A percentile compares a stretch with the other conserved stretches of the same genome.
These are phyloP conservation scores for Plectranthus barbatus DNA, from an alignment of 257 asterid genomes.

Conservation along the genomic window DNA sequence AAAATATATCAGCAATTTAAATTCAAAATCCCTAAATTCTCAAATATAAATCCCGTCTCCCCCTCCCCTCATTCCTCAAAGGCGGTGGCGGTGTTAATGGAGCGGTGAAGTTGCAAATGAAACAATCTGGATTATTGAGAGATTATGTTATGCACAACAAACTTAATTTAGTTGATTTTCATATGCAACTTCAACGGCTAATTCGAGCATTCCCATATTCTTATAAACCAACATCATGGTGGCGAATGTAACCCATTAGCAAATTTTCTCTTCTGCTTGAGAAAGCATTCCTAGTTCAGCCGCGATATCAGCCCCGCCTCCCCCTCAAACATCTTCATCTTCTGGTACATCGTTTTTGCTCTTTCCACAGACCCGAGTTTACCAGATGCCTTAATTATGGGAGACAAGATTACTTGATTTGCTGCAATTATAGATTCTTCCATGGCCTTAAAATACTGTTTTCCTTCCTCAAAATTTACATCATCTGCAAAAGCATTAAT, in stretches of 20 bases:
- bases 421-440: constrained; percentile 51
- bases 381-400: constrained; percentile 81
- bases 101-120: too few relatives aligned
- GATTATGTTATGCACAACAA: too few relatives aligned
- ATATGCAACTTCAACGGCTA: constrained; percentile 77
- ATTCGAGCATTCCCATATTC: constrained; percentile 86
- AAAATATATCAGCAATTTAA: too few relatives aligned
- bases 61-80: too few relatives aligned
- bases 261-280: constrained; percentile 48
- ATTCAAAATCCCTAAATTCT: too few relatives aligned
- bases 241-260: constrained; percentile 81
- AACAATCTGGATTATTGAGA: too few relatives aligned
- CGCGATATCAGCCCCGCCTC: constrained; percentile 82
- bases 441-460: constrained; percentile 52
- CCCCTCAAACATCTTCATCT: constrained; percentile 48
- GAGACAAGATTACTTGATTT: constrained; percentile 60
- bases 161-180: too few relatives aligned
- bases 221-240: constrained; percentile 77
- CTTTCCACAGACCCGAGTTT: constrained; percentile 67
- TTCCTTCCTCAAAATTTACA: constrained; percentile 66
- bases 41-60: too few relatives aligned
- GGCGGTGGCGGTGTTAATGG: too few relatives aligned
- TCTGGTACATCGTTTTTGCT: constrained; percentile 59
- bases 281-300: constrained; percentile 77
- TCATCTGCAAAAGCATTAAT: constrained; percentile 74